Conservation (phyloP, 2,329 filamentous ascomycete species). For the Colletotrichum sp. region DNA sequence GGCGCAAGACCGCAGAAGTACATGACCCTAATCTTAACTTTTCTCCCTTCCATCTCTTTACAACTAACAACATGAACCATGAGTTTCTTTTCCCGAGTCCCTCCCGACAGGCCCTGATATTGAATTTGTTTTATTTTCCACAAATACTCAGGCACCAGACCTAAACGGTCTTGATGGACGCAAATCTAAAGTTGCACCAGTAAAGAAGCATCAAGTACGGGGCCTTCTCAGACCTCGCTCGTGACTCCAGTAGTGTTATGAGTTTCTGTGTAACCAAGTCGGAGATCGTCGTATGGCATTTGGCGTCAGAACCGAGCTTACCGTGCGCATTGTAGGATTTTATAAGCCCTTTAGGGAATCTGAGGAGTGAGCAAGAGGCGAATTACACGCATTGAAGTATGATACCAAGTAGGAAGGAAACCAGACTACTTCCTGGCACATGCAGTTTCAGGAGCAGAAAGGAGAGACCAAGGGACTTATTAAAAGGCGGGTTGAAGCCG, state of each 20-base stretch:
- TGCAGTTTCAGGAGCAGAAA: not conserved
- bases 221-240: not conserved
- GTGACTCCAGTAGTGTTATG: not conserved
- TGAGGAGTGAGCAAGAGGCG: not conserved
- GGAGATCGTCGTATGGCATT: not conserved
- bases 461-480: not conserved
- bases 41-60: fast-evolving
- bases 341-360: not conserved
- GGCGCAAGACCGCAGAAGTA: fast-evolving
- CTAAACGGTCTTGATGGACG: not conserved
- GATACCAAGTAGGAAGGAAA: not conserved
- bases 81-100: not conserved
- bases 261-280: not conserved
- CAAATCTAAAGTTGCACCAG: not conserved
- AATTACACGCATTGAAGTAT: not conserved
- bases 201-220: not conserved
- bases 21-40: fast-evolving
- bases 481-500: not conserved
- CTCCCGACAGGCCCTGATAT: not conserved
- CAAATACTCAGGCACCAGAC: fast-evolving
- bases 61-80: fast-evolving
- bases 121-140: not conserved
- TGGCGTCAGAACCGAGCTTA: not conserved
- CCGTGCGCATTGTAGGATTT: not conserved
- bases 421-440: not conserved